Evolutionary conservation across 2,329 filamentous ascomycete species (phyloP).

Genomic region (Aureobasidium musti): DNA sequence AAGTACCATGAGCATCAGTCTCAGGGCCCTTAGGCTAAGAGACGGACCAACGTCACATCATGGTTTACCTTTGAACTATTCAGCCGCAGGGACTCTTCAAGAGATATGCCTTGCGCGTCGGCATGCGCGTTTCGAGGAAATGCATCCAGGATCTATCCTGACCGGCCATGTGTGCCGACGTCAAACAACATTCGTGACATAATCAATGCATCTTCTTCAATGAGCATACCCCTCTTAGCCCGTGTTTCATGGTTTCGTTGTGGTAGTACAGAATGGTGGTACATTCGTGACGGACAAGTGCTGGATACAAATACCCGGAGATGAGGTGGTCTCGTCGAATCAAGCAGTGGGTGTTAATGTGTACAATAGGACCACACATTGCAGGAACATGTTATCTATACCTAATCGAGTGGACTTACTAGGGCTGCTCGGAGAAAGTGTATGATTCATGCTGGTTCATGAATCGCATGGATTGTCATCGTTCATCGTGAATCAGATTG

Average conservation of each 20-base stretch:
- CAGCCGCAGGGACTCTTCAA: not conserved
- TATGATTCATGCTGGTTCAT: not conserved
- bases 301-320: not conserved
- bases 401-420: not conserved
- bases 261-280: not conserved
- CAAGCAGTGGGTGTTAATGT: not conserved
- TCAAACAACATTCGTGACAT: conserved; percentile 16
- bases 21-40: not conserved
- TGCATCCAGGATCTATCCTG: conserved; percentile 6
- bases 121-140: conserved; percentile 15
- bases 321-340: not conserved
- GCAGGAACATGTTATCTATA: not conserved
- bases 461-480: not conserved
- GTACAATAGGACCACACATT: not conserved
- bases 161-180: conserved; percentile 2
- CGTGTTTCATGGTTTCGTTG: not conserved
- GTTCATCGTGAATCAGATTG: not conserved
- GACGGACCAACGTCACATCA: conserved; percentile 16
- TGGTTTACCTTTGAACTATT: conserved; percentile 1
- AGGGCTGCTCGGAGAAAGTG: not conserved
- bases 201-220: not conserved
- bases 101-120: conserved; percentile 15
- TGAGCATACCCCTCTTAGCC: not conserved
- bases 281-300: not conserved
- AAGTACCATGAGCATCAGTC: conserved; percentile 16